Base-by-base conservation (phyloP, 805 yeast genomes). In the Yarrowia sp. region DNA sequence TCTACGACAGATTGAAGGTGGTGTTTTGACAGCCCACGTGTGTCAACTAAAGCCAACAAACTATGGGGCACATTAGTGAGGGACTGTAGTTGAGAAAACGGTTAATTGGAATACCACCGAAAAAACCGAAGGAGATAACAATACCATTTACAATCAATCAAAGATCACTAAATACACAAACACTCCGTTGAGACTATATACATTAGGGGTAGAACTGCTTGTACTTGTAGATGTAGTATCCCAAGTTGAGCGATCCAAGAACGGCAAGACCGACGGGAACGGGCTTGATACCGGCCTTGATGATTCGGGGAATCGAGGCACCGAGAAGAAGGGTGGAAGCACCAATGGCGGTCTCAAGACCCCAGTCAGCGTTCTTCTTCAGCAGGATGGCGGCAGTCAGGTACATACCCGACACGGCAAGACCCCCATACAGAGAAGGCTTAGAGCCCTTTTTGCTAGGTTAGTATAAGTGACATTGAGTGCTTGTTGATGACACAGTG, bases 361-460 rank as follows among this genome's bases (percentile, higher is more conserved):
- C 97, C 78, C 85, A 86, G 74, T 90, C 92, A 70, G 86, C 87
- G 76, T 91, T 90, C 67, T 87, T 79, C 72, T 85, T 84, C 71
- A 92, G 80, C 72, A 92, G 82, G 78, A 90, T 89, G 32, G 96
- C 81, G 5, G 79, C 74, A 50, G 70, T 70, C 36, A 77, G 79
- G 72, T 74, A 78, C 32, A 79, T 67, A 11, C 73, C 72, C 14
- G 80, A 81, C 19, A 76, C 74, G 3, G 74, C 72, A 9, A 79
- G 69, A 26, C 97, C 97, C 0, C 94, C 97, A 61, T 85, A 79
- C 66, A 92, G 82, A 0, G 97, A 91, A 32, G 97, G 96, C 45
- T 88, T 75, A 2, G 97, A 91, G 12, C 88, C 84, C 73, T 89
- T 89, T 67, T 86, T 86, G 61, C 80, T 79, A 71, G 40, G 55